phyloP scores from a whole-genome alignment of 2,329 filamentous ascomycete species.

The Colletotrichum simmondsii region DNA sequence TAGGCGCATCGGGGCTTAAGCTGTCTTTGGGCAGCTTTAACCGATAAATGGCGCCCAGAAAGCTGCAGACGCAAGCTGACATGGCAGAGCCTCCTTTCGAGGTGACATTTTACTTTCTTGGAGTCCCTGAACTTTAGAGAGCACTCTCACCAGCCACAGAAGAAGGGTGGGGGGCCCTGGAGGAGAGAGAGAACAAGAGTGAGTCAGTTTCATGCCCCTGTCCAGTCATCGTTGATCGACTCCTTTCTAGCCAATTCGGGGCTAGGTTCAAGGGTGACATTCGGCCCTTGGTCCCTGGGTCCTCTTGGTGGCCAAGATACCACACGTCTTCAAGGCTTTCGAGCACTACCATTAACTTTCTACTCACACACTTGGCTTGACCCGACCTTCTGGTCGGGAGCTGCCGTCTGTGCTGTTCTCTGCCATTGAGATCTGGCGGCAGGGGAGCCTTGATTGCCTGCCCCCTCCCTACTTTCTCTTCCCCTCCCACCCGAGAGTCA shows the following conservation, averaged over 20 bases:
- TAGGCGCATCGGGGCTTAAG: not conserved
- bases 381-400: conserved; percentile 28
- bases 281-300: not conserved
- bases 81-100: conserved; percentile 17
- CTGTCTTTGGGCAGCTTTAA: conserved; percentile 21
- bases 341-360: not conserved
- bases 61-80: not conserved
- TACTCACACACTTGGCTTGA: not conserved
- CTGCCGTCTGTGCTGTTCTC: conserved; percentile 21
- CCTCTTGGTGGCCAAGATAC: not conserved
- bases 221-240: not conserved
- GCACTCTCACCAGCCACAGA: conserved; percentile 16
- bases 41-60: conserved; percentile 27
- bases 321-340: not conserved
- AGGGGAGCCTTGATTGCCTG: conserved; percentile 6
- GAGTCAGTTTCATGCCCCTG: conserved; percentile 19
- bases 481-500: not conserved
- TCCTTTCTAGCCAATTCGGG: not conserved
- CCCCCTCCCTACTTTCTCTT: not conserved
- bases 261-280: not conserved
- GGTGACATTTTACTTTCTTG: not conserved
- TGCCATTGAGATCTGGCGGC: not conserved
- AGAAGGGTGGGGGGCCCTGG: not conserved
- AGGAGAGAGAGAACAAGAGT: not conserved
- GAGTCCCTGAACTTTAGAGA: not conserved